Base-by-base conservation (phyloP, 257 asterid species). In the Solanum corneliomulleri region DNA sequence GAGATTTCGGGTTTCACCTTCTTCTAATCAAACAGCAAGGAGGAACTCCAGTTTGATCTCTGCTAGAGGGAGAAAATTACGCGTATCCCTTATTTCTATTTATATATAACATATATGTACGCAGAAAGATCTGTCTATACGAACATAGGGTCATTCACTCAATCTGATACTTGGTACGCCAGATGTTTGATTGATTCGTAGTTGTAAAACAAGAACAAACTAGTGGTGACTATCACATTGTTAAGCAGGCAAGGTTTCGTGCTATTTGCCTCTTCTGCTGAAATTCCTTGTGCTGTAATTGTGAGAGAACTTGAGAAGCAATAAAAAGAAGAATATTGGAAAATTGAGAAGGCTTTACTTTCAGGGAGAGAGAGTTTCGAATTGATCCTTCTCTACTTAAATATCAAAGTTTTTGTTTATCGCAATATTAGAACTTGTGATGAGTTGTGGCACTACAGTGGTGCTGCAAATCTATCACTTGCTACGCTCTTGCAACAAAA, bases 1-100 rank as follows among this genome's bases (percentile, higher is more conserved):
- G 64, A 76, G 66, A 45, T 18, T 78, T 80, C 31, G 88, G 89
- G 66, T 88, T 82, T 86, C 89, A 89, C 77, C 81, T 5, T 85
- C 72, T 45, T 35, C 89, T 78, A 86, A 85, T 86, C 60, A 69
- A 85, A 52, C 49, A 68, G 66, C 76, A 69, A 69, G 69, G 84
- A 44, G 69, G 20, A 35, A 70, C 3, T 52, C 69, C 44, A 42
- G 80, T 31, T 44, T 41, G 60, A 85, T 44, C 25, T 42, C 33
- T 45, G 87, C n/a, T 49, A 45, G 52, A 21, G 81, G 44, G 3
- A 31, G 66, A 66, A 31, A 27, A 85, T 85, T 25, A 70, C 69
- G 35, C 13, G 20, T 71, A 45, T 31, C 9, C 64, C 45, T 44
- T 45, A 5, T 45, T 85, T 7, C 29, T 71, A 85, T 85, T 52